Evolutionary conservation across 192 early-diverging fungal species (phyloP).

Genomic region (Coemansia erecta): DNA sequence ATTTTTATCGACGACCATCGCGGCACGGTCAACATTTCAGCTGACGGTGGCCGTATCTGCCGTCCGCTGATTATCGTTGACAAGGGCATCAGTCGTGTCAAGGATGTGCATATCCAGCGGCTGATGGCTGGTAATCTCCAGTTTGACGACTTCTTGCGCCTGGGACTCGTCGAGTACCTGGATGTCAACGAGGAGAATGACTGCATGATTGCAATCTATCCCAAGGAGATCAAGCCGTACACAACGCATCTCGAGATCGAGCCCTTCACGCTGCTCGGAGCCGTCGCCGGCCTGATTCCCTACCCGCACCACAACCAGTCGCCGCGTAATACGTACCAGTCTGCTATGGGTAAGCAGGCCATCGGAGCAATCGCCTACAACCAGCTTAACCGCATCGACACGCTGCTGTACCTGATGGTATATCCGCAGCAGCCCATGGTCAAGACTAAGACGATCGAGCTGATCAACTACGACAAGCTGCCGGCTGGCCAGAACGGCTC

Average conservation of each 20-base stretch:
- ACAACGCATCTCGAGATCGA: constrained; percentile 96
- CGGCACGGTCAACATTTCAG: constrained; percentile 84
- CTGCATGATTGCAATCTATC: constrained; percentile 89
- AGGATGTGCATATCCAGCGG: constrained; percentile 60
- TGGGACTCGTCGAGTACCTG: constrained; percentile 92
- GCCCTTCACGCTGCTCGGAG: constrained; percentile 92
- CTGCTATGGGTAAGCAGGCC: constrained; percentile 99
- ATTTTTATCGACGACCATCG: constrained; percentile 84
- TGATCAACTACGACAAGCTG: constrained; percentile 94
- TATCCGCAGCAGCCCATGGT: constrained; percentile 99
- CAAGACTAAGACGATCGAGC: constrained; percentile 93
- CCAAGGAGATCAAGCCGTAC: constrained; percentile 77
- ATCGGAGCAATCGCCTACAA: constrained; percentile 97
- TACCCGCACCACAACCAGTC: constrained; percentile 99
- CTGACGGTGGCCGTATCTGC: constrained; percentile 95
- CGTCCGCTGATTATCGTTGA: constrained; percentile 95
- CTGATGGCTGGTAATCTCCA: constrained; percentile 57
- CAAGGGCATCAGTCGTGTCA: constrained; percentile 68
- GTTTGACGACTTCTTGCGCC: constrained; percentile 90
- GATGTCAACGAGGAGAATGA: constrained; percentile 99
- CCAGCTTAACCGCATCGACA: constrained; percentile 92
- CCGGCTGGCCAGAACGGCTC: constrained; percentile 87
- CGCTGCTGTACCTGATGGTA: constrained; percentile 90
- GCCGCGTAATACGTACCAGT: constrained; percentile 98
- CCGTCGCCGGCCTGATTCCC: constrained; percentile 96